Base-by-base conservation (phyloP, 2,329 filamentous ascomycete species). In the Keithomyces neogunnii region DNA sequence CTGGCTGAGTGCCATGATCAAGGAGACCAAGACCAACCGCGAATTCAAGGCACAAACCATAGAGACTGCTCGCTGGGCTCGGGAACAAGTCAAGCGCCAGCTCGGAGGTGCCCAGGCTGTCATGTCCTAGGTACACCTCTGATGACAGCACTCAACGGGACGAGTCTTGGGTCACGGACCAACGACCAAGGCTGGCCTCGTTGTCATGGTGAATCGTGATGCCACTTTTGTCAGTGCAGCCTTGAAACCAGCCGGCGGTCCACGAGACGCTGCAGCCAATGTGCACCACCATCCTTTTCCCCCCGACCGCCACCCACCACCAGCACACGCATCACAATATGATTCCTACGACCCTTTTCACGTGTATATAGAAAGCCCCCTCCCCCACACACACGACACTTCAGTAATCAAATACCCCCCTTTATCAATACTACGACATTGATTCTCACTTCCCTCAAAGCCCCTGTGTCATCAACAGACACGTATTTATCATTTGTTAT, bases 21-120 rank as follows among this genome's bases (percentile, higher is more conserved):
- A 92, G 72, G 91, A 97, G 69, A 92, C 89, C 45, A 88, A 91
- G 63, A 80, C 82, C 53, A 96, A 93, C 76, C 85, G 88, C 60
- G 91, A 97, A 45, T 96, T 88, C 74, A 80, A 84, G 60, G 65
- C 80, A 31, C 87, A 91, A 56, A 99, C 93, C 3, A 85, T 93
- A 58, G 89, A 96, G 59, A 97, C 93, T 45, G 93, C 93, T 65
- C 87, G 92, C 62, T 99, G 93, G 93, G 91, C 93, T 56, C 86
- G 92, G 55, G 93, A 97, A 72, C 90, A 96, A 69, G 91, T 97
- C 68, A 97, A 96, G 80, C 87, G 89, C 62, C 93, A 99, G 71
- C 72, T 84, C 49, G 78, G 79, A 53, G 80, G 80, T 57, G 47
- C 66, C 64, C 60, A 73, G 67, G 55, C 60, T 50, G 72, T 78